These are phyloP conservation scores for Ophiostoma tasmaniense DNA, from an alignment of 2,329 filamentous ascomycete species.

Conservation along the genomic window DNA sequence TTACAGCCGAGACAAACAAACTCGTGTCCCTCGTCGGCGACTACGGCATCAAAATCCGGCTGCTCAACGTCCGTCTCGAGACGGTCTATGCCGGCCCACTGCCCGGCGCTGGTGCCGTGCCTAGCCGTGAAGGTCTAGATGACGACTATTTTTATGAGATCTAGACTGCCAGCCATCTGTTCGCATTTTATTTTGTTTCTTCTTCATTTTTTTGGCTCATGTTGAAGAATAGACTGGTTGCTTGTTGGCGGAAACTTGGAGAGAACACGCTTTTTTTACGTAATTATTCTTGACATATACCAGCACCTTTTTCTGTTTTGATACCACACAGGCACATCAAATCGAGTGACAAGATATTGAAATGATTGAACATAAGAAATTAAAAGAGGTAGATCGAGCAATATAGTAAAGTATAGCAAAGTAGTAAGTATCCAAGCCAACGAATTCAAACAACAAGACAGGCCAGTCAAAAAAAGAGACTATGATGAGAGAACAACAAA, in stretches of 20 bases:
- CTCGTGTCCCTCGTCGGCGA: constrained; percentile 77
- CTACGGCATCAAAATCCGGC: constrained; percentile 84
- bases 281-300: background rate
- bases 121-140: constrained; percentile 75
- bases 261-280: background rate
- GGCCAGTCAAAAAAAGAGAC: background rate
- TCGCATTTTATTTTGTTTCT: constrained; percentile 1
- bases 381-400: background rate
- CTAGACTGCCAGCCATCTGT: constrained; percentile 25
- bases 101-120: constrained; percentile 65
- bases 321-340: background rate
- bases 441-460: background rate
- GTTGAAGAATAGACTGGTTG: background rate
- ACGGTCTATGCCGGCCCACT: constrained; percentile 58
- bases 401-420: background rate
- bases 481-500: background rate
- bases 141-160: constrained; percentile 91
- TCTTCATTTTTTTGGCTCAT: too few relatives aligned
- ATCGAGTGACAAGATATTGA: too few relatives aligned
- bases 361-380: background rate
- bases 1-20: constrained; percentile 93
- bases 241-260: background rate
- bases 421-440: background rate
- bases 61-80: constrained; percentile 86
- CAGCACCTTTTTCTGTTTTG: background rate